Conservation (phyloP, 257 asterid species). For the Eucommia ulmoides region DNA sequence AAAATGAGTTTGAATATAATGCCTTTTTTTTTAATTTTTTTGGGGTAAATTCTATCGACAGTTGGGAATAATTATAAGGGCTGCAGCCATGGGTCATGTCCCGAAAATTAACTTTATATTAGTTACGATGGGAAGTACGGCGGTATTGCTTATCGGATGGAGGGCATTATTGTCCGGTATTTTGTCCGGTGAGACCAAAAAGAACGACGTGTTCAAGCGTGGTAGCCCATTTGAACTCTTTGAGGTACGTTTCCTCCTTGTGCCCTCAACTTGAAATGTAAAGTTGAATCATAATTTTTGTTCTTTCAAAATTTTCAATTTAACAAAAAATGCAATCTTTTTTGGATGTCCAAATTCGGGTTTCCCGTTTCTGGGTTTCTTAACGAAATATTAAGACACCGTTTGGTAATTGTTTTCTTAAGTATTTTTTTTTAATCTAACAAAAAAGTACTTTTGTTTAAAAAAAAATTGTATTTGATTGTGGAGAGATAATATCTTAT, state of each 20-base stretch:
- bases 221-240: constrained; percentile 80
- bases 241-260: constrained; percentile 31
- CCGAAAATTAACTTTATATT: constrained; percentile 60
- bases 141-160: constrained; percentile 73
- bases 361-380: not conserved
- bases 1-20: too few species aligned
- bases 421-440: too few species aligned
- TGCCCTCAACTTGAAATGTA: not conserved
- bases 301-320: not conserved
- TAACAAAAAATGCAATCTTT: not conserved
- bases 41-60: constrained; percentile 27
- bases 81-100: constrained; percentile 43
- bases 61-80: constrained; percentile 68
- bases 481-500: too few species aligned
- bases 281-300: not conserved
- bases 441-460: too few species aligned
- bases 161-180: constrained; percentile 47
- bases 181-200: constrained; percentile 31
- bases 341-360: not conserved
- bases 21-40: too few species aligned
- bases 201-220: constrained; percentile 51
- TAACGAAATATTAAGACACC: not conserved
- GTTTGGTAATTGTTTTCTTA: not conserved
- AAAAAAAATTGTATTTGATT: too few species aligned
- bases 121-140: constrained; percentile 92